Conservation (phyloP, 176 grass and related monocot genomes). For the Aechmea fasciata region DNA sequence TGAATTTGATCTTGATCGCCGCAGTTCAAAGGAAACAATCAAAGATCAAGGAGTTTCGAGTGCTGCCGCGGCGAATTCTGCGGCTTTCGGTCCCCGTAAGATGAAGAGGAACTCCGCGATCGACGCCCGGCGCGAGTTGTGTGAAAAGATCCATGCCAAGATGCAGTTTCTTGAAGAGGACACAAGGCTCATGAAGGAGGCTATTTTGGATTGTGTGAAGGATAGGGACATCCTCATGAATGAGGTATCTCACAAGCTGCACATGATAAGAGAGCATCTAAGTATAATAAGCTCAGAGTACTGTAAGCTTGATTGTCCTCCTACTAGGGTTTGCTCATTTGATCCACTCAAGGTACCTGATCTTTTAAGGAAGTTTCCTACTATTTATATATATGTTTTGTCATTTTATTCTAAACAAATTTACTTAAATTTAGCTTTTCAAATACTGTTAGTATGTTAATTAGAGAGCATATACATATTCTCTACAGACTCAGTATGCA, state of each 20-base stretch:
- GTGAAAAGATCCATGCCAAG: neutral
- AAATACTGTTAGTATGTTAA: too few relatives aligned
- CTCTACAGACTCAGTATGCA: too few relatives aligned
- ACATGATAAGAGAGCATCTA: neutral
- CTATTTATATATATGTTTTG: too few relatives aligned
- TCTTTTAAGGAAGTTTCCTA: too few relatives aligned
- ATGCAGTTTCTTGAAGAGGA: slow-evolving; percentile 1
- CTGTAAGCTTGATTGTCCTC: neutral
- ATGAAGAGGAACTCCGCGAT: neutral
- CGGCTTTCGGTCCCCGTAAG: neutral
- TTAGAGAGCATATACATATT: too few relatives aligned
- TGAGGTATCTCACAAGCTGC: neutral
- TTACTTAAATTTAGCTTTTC: too few relatives aligned
- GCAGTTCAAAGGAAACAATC: too few relatives aligned
- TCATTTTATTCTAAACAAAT: too few relatives aligned
- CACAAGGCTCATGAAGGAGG: neutral
- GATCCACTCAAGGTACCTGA: neutral
- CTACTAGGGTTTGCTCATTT: neutral
- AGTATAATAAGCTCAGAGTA: neutral
- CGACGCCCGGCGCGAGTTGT: neutral
- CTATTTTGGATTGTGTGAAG: neutral
- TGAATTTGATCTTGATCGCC: too few relatives aligned
- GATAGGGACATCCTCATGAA: neutral
- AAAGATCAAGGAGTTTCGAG: too few relatives aligned
- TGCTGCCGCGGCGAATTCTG: neutral